A percentile compares a stretch with the other conserved stretches of the same genome.
Evolutionary conservation across 345 rosid genomes (phyloP).

Genomic region (Lepidium didymum): DNA sequence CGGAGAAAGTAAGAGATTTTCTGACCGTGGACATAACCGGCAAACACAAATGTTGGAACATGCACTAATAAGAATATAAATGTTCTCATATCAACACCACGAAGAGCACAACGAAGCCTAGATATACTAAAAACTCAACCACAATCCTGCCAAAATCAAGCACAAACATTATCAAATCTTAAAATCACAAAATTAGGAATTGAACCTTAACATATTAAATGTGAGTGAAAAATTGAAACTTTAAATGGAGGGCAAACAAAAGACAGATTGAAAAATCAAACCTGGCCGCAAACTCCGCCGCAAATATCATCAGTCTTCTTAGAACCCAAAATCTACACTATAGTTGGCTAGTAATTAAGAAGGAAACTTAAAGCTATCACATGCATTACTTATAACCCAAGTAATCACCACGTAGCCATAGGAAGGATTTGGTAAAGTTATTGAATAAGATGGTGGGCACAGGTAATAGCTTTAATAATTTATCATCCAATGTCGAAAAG

Average conservation of each 20-base stretch:
- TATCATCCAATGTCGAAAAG: not conserved
- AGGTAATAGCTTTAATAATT: not conserved
- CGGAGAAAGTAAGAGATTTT: slow-evolving; percentile 63
- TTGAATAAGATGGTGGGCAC: not conserved
- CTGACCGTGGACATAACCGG: slow-evolving; percentile 48
- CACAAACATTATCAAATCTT: too few species aligned
- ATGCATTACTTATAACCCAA: slow-evolving; percentile 2
- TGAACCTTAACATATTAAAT: too few species aligned
- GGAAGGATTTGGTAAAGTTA: not conserved
- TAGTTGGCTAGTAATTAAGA: not conserved
- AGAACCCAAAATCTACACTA: too few species aligned
- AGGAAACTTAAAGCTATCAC: not conserved
- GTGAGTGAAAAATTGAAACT: too few species aligned
- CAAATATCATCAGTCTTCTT: too few species aligned
- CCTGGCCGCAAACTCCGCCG: too few species aligned
- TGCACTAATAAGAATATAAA: slow-evolving; percentile 45
- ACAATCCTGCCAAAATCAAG: slow-evolving; percentile 37
- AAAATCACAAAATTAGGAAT: too few species aligned
- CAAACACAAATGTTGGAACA: slow-evolving; percentile 52
- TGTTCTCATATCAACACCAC: slow-evolving; percentile 65
- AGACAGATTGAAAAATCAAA: too few species aligned
- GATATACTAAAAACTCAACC: slow-evolving; percentile 56
- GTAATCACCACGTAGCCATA: not conserved
- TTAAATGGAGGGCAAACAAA: too few species aligned
- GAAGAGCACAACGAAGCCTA: slow-evolving; percentile 67